phyloP scores from a whole-genome alignment of 805 yeast species.

The Candida corydali region DNA sequence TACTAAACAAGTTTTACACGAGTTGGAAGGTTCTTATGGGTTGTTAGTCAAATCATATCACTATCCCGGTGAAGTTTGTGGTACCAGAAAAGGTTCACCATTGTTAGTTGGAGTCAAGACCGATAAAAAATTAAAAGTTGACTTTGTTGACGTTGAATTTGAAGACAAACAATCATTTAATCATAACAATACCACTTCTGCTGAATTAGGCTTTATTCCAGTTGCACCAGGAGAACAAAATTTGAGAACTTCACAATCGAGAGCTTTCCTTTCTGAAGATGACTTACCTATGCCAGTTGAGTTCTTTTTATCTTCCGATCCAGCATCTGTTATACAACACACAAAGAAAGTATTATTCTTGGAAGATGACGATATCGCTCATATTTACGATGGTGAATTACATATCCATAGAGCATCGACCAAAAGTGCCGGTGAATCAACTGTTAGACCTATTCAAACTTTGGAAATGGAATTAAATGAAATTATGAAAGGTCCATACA shows the following conservation, averaged over 20 bases:
- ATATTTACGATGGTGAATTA: constrained; percentile 94
- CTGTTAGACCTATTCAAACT: constrained; percentile 93
- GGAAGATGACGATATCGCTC: constrained; percentile 99
- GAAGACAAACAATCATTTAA: constrained; percentile 50
- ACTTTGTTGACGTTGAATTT: constrained; percentile 97
- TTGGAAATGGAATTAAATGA: constrained; percentile 95
- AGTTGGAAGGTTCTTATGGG: constrained; percentile 97
- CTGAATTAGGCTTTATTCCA: constrained; percentile 42
- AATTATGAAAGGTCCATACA: constrained; percentile 96
- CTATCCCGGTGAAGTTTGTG: constrained; percentile 93
- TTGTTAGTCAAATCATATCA: constrained; percentile 85
- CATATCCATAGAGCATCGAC: constrained; percentile 94
- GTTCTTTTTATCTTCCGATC: constrained; percentile 94
- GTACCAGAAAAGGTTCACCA: constrained; percentile 98
- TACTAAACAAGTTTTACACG: constrained; percentile 87
- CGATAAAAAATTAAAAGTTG: constrained; percentile 91
- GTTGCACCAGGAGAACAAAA: constrained; percentile 50
- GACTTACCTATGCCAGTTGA: constrained; percentile 92
- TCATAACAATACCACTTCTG: constrained; percentile 13
- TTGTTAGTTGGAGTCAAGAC: constrained; percentile 95
- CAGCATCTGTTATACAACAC: constrained; percentile 93
- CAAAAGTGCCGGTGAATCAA: constrained; percentile 75
- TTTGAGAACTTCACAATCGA: constrained; percentile 85
- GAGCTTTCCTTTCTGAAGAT: constrained; percentile 94
- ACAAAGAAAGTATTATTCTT: constrained; percentile 94